These are phyloP conservation scores for Fusarium bactridioides DNA, from an alignment of 2,329 filamentous ascomycete genomes.

Conservation along the genomic window DNA sequence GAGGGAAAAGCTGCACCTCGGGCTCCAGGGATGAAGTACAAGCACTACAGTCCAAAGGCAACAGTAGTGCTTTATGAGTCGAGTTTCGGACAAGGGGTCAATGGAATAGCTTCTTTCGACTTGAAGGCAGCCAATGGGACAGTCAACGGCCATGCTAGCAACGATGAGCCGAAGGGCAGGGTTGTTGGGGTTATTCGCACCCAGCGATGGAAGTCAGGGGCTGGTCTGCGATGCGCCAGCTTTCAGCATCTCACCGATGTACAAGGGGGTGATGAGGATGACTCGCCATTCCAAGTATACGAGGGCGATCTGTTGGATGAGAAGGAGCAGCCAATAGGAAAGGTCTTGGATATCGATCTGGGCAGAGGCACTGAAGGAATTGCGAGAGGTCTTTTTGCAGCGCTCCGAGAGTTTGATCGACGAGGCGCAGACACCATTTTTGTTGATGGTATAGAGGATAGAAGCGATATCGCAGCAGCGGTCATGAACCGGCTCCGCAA, in stretches of 20 bases:
- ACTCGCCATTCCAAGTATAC: constrained; percentile 51
- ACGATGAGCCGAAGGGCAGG: constrained; percentile 26
- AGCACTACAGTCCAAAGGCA: constrained; percentile 94
- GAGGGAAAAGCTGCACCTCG: constrained; percentile 72
- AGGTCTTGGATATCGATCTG: constrained; percentile 74
- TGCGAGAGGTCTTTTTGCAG: constrained; percentile 87
- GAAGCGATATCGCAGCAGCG: constrained; percentile 83
- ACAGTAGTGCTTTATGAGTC: constrained; percentile 83
- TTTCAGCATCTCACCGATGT: constrained; percentile 34
- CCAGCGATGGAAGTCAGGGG: constrained; percentile 58
- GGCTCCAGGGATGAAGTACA: constrained; percentile 98
- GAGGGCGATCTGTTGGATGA: constrained; percentile 51
- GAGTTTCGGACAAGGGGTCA: constrained; percentile 45
- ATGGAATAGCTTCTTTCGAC: constrained; percentile 50
- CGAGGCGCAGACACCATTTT: constrained; percentile 83
- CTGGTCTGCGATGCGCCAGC: constrained; percentile 48
- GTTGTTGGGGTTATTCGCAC: constrained; percentile 65
- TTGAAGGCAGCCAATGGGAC: constrained; percentile 37
- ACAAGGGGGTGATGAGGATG: constrained; percentile 37
- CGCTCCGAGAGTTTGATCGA: constrained; percentile 84
- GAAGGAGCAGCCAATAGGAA: constrained; percentile 47
- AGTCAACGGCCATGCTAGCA: constrained; percentile 36
- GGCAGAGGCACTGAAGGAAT: constrained; percentile 76
- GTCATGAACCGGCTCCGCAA: constrained; percentile 86
- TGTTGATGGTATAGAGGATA: constrained; percentile 85